Base-by-base conservation (phyloP, 106 monocot species). In the Dioscorea dumetorum region DNA sequence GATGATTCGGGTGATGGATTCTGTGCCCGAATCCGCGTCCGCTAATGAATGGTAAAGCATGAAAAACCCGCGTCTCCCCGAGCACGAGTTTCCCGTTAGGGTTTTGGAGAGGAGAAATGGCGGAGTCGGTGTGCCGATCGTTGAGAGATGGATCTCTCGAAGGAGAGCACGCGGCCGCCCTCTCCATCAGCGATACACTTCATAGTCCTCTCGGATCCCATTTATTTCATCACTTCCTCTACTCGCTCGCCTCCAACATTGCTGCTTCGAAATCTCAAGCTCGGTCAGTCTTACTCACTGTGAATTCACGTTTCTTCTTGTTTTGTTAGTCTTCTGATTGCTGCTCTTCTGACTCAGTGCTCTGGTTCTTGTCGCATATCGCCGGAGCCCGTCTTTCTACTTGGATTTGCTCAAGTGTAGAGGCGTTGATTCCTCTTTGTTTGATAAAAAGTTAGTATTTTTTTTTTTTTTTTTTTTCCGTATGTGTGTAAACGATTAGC, bases 321-420 rank as follows among this genome's bases (percentile, higher is more conserved):
- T 67, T 49, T 16, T 12, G 22, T 54, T 54, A 15, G 54, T 16
- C 1, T 54, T 12, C 19, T 50, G 48, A 35, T 48, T 28, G 53
- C 24, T 24, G 12, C 17, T 56, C 9, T 19, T 66, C 33, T 63
- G 63, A 35, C 9, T 6, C 76, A 95, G 95, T 28, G 84, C 82
- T 8, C 28, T 97, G 67, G 91, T 97, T 6, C 61, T 97, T 12
- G 87, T 97, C 12, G 97, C 84, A n/a, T 79, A 84, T 24, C 64
- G 78, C 61, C 80, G 82, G 60, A 89, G 87, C 77, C 89, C 97
- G 4, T 60, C 71, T 12, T 83, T 74, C 73, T 99, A 97, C 71
- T 48, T 80, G 21, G 63, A 74, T 52, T 63, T 86, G 23, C 64
- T 97, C 50, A 77, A 61, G 48, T 56, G 66, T 3, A 81, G 62